Conservation (phyloP, 139 green algal species). For the Spirogloea muscicola region DNA sequence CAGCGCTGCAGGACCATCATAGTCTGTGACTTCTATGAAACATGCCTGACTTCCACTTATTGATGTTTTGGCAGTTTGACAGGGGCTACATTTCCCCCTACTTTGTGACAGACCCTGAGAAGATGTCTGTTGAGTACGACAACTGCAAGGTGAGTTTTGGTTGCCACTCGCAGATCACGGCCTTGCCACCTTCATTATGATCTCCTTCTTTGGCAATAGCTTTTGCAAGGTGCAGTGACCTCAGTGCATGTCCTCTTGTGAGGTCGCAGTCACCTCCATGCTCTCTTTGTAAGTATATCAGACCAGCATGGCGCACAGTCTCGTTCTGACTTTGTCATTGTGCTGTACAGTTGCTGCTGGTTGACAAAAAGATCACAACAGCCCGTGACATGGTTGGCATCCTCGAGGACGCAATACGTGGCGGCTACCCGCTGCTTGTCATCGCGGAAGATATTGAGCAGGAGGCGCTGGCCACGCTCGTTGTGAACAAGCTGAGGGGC, state of each 20-base stretch:
- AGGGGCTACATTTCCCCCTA: slow-evolving; percentile 98
- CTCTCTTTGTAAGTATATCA: too few species aligned
- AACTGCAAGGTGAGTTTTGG: slow-evolving; percentile 49
- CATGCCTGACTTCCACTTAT: neutral
- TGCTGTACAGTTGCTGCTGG: slow-evolving; percentile 83
- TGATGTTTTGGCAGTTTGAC: slow-evolving; percentile 80
- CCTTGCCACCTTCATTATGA: too few species aligned
- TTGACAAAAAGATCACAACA: slow-evolving; percentile 99
- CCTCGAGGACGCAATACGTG: slow-evolving; percentile 86
- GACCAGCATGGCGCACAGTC: too few species aligned
- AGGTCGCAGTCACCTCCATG: too few species aligned
- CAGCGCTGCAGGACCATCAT: neutral
- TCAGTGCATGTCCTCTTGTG: too few species aligned
- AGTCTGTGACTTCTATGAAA: neutral
- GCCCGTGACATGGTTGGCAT: slow-evolving; percentile 93
- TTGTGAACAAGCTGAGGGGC: slow-evolving; percentile 99
- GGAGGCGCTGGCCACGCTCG: slow-evolving; percentile 96
- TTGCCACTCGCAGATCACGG: too few species aligned
- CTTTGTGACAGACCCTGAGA: slow-evolving; percentile 98
- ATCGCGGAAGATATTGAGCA: slow-evolving; percentile 99
- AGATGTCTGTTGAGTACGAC: slow-evolving; percentile 81
- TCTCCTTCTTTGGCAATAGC: too few species aligned
- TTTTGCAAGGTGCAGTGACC: too few species aligned
- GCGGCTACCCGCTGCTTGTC: slow-evolving; percentile 91
- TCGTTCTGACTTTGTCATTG: too few species aligned